Percentiles rank a stretch among this genome's conserved stretches.
Evolutionary conservation across 495 filamentous ascomycete genomes (phyloP).

Genomic region (Ramalina peruviana): DNA sequence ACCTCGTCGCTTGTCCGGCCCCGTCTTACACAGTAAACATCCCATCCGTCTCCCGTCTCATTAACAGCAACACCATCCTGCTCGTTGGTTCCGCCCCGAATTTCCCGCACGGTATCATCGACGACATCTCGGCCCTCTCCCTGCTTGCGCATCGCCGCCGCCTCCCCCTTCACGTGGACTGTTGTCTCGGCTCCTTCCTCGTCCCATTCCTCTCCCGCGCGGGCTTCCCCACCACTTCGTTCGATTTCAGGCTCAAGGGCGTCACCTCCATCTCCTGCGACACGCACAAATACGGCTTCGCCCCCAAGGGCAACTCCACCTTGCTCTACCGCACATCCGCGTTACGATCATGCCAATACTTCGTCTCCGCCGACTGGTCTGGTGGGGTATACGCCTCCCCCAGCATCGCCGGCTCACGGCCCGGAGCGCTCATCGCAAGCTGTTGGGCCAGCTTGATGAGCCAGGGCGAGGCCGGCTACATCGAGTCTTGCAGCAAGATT

Average conservation of each 20-base stretch:
- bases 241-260: slow-evolving; percentile 88
- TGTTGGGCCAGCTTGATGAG: slow-evolving; percentile 87
- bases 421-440: slow-evolving; percentile 84
- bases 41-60: slow-evolving; percentile 59
- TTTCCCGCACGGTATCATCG: slow-evolving; percentile 95
- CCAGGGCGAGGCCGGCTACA: slow-evolving; percentile 81
- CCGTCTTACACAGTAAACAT: slow-evolving; percentile 74
- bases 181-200: slow-evolving; percentile 90
- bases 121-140: slow-evolving; percentile 79
- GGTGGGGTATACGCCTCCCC: slow-evolving; percentile 94
- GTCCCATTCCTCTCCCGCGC: slow-evolving; percentile 83
- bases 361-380: slow-evolving; percentile 86
- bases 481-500: slow-evolving; percentile 70
- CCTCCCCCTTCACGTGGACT: slow-evolving; percentile 89
- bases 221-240: slow-evolving; percentile 63
- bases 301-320: slow-evolving; percentile 89
- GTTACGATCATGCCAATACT: slow-evolving; percentile 83
- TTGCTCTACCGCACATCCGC: slow-evolving; percentile 72
- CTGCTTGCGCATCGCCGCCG: slow-evolving; percentile 64
- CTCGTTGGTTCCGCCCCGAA: slow-evolving; percentile 93
- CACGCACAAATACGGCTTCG: slow-evolving; percentile 98
- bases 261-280: slow-evolving; percentile 93
- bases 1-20: slow-evolving; percentile 78
- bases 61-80: slow-evolving; percentile 93
- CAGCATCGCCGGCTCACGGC: slow-evolving; percentile 76